Percentiles rank a stretch among this genome's conserved stretches.
Evolutionary conservation across 257 asterid species (phyloP).

Genomic region (Lavandula angustifolia): DNA sequence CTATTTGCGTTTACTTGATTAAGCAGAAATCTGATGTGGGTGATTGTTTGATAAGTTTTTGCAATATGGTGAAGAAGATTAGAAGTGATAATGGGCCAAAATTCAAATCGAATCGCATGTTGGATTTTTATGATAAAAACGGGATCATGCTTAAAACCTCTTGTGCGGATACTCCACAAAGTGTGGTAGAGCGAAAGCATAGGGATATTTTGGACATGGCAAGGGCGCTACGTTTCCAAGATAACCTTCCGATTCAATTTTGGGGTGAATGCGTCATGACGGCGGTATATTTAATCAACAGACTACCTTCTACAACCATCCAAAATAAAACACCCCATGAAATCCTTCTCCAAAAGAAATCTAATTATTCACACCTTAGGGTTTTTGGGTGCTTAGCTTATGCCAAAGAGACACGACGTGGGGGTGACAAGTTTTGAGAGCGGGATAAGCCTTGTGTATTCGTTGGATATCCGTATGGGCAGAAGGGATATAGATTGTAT

Average conservation of each 20-base stretch:
- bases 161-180: not conserved
- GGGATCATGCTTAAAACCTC: not conserved
- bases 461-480: not conserved
- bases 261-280: not conserved
- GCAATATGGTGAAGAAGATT: not conserved
- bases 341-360: not conserved
- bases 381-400: not conserved
- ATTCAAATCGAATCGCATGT: not conserved
- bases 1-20: not conserved
- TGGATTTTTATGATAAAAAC: not conserved
- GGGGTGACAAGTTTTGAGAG: not conserved
- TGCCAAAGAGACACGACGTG: not conserved
- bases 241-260: not conserved
- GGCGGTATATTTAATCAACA: not conserved
- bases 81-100: not conserved
- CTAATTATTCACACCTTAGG: not conserved
- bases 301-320: not conserved
- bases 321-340: not conserved
- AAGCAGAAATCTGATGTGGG: not conserved
- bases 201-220: not conserved
- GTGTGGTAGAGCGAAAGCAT: not conserved
- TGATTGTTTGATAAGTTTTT: not conserved
- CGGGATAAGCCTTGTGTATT: not conserved
- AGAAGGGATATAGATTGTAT: not conserved
- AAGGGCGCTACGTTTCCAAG: not conserved